Evolutionary conservation across 176 grass and related monocot genomes (phyloP), one percentile per base, ranked within the genome.

Genomic region (Oryza meridionalis): DNA sequence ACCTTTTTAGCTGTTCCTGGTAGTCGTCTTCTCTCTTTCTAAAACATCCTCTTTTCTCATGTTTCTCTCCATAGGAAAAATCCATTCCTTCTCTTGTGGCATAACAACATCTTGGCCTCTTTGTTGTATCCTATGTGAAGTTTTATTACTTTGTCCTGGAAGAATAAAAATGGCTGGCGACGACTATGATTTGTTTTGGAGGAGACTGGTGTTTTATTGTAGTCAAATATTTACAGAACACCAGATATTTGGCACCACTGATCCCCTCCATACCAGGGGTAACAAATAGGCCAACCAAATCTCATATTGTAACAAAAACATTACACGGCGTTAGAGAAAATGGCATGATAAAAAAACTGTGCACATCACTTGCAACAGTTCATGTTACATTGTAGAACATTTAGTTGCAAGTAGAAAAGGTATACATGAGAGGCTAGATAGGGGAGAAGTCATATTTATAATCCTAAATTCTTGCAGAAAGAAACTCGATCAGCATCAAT

Each of bases 1-100:
- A 1, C 45, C 75, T 64, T 72, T 85, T 72, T 73, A 65, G 84
- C 76, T 86, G 53, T 65, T 40, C 76, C 38, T 72, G 21, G 1
- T 73, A 4, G 42, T 73, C 4, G 6, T 77, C 22, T n/a, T 38
- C 29, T 24, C 62, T 72, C 22, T 26, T 11, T 31, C 50, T 19
- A 55, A 55, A 55, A 55, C 53, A 2, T 19, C 40, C 38, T 44
- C 22, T 22, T 46, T 29, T 55, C 22, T 40, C 59, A 58, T n/a
- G 19, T 55, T 55, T 58, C 1, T 58, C 17, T 58, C 17, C 6
- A 19, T 55, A 55, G 5, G 51, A 58, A 58, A 58, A n/a, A 58
- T 17, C 6, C 19, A 58, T 21, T 58, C 53, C 17, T 21, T 76
- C 55, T 35, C 31, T 77, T 55, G 16, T 38, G 62, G 17, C n/a